These are phyloP conservation scores for Candida bentonensis DNA, from an alignment of 805 yeast genomes.

Conservation along the genomic window DNA sequence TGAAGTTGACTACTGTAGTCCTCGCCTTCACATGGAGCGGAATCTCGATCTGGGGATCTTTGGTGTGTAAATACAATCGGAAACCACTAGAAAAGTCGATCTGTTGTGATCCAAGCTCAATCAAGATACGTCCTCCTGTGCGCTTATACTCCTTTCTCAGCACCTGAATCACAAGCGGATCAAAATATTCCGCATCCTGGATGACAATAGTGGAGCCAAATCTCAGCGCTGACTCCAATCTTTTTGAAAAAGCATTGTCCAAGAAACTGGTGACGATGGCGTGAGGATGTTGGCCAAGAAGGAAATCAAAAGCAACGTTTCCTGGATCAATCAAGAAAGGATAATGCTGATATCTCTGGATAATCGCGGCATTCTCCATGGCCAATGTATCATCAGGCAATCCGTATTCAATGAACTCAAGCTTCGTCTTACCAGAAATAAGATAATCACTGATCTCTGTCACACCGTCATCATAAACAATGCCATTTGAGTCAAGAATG, in stretches of 20 bases:
- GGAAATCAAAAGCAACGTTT: constrained; percentile 28
- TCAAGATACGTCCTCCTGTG: constrained; percentile 56
- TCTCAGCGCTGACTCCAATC: constrained; percentile 64
- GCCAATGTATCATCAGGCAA: constrained; percentile 45
- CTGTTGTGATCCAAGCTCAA: constrained; percentile 45
- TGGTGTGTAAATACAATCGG: constrained; percentile 44
- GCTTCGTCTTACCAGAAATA: constrained; percentile 26
- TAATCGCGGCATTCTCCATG: constrained; percentile 48
- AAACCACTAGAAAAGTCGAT: constrained; percentile 59
- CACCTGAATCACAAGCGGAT: constrained; percentile 56
- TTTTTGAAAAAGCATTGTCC: constrained; percentile 50
- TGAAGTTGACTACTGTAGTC: constrained; percentile 51
- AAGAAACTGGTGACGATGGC: constrained; percentile 51
- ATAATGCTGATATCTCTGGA: constrained; percentile 26
- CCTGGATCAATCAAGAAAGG: constrained; percentile 69
- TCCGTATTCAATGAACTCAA: constrained; percentile 40
- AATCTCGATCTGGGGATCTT: constrained; percentile 34
- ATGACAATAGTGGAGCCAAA: constrained; percentile 69
- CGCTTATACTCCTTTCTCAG: constrained; percentile 44
- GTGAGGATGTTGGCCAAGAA: constrained; percentile 13
- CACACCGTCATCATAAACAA: constrained; percentile 17
- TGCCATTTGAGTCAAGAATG: constrained; percentile 22
- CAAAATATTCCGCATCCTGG: constrained; percentile 67
- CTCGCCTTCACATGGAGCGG: constrained; percentile 49
- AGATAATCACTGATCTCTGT: constrained; percentile 26